Evolutionary conservation across 306 rosid species (phyloP).

Genomic region (Acacia melanoxylon): DNA sequence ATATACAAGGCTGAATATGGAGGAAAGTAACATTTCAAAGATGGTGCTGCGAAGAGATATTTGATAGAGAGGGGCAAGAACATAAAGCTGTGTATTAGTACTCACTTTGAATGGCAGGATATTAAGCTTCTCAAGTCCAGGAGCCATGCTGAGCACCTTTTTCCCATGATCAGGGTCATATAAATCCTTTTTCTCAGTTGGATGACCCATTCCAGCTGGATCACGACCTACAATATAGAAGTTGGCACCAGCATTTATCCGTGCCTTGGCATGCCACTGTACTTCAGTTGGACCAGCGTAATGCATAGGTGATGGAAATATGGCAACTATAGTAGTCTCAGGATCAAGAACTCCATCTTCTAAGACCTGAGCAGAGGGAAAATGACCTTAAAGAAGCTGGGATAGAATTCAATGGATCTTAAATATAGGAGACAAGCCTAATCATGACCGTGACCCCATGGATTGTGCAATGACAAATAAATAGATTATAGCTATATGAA

Average conservation of each 20-base stretch:
- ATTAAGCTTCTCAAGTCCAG: slow-evolving; percentile 93
- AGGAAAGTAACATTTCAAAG: not conserved
- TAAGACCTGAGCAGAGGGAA: slow-evolving; percentile 58
- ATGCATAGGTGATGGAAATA: slow-evolving; percentile 98
- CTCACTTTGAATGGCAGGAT: slow-evolving; percentile 91
- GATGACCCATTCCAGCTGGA: slow-evolving; percentile 99
- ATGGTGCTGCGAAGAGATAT: not conserved
- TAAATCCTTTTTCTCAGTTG: slow-evolving; percentile 88
- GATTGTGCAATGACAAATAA: slow-evolving; percentile 6
- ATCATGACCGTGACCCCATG: not conserved
- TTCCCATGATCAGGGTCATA: slow-evolving; percentile 97
- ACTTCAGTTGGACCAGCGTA: slow-evolving; percentile 99
- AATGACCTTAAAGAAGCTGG: slow-evolving; percentile 16
- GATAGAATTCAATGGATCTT: not conserved
- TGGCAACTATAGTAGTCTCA: slow-evolving; percentile 87
- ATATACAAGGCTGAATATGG: not conserved
- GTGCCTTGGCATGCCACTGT: slow-evolving; percentile 98
- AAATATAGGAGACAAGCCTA: not conserved
- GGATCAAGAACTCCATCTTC: slow-evolving; percentile 97
- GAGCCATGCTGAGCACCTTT: slow-evolving; percentile 95
- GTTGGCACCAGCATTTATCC: slow-evolving; percentile 96
- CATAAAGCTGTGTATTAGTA: slow-evolving; percentile 8
- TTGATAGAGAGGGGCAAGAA: slow-evolving; percentile 13
- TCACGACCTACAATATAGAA: slow-evolving; percentile 98
- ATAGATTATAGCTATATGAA: not conserved